Evolutionary conservation across 495 filamentous ascomycete species (phyloP).

Genomic region (Aspergillus nanangensis): DNA sequence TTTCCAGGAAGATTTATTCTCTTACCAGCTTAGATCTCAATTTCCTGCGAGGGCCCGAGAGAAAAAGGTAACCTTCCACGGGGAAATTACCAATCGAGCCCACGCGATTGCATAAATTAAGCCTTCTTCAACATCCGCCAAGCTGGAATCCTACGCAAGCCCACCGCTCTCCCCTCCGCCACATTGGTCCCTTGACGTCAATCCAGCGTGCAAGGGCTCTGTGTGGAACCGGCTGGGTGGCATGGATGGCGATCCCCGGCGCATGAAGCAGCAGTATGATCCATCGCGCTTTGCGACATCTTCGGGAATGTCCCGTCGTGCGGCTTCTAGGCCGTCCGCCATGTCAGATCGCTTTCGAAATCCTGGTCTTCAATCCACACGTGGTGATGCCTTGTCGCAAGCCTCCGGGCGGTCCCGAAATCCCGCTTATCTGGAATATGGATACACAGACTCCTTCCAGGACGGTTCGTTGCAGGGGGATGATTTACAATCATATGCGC

Average conservation of each 20-base stretch:
- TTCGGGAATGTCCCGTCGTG: constrained; percentile 20
- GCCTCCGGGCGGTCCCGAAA: constrained; percentile 26
- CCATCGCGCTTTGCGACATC: constrained; percentile 25
- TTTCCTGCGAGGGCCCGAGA: too few relatives aligned
- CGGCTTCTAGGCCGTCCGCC: constrained; percentile 13
- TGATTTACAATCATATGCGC: constrained; percentile 42
- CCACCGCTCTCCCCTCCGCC: constrained; percentile 56
- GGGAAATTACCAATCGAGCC: too few relatives aligned
- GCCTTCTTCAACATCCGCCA: too few relatives aligned
- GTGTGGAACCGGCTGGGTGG: constrained; percentile 42
- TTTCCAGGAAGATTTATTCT: too few relatives aligned
- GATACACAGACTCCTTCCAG: constrained; percentile 41
- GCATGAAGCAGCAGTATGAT: constrained; percentile 59
- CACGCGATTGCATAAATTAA: too few relatives aligned
- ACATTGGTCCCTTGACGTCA: constrained; percentile 45
- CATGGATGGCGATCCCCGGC: constrained; percentile 69
- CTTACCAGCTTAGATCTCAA: too few relatives aligned
- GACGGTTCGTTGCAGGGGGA: constrained; percentile 36
- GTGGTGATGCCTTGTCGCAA: constrained; percentile 36
- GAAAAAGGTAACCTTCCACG: too few relatives aligned
- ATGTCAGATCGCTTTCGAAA: constrained; percentile 33
- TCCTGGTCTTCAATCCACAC: constrained; percentile 26
- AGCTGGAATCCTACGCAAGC: constrained; percentile 57
- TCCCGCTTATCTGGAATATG: constrained; percentile 37
- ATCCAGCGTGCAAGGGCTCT: constrained; percentile 38